Percentiles rank a stretch among this genome's conserved stretches.
Evolutionary conservation across 2,329 filamentous ascomycete genomes (phyloP).

Genomic region (Leptographium procerum): DNA sequence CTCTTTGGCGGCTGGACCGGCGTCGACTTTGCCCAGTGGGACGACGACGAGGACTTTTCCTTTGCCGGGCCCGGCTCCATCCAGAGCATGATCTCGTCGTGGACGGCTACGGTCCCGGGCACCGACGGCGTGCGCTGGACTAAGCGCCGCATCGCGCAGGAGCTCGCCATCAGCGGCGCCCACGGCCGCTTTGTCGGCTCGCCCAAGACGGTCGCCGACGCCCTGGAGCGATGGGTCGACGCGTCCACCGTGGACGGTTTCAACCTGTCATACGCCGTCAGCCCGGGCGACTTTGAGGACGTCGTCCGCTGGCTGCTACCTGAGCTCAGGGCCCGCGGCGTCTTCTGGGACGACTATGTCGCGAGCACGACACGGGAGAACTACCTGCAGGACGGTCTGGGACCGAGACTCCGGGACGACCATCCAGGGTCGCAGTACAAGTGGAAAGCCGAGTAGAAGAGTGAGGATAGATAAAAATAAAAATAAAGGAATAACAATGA

Average conservation of each 20-base stretch:
- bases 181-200: slow-evolving; percentile 44
- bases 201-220: slow-evolving; percentile 51
- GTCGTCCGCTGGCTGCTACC: slow-evolving; percentile 53
- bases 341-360: slow-evolving; percentile 39
- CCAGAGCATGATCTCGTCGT: slow-evolving; percentile 5
- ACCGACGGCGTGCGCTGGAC: slow-evolving; percentile 8
- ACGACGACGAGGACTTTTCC: slow-evolving; percentile 12
- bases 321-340: slow-evolving; percentile 44
- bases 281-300: slow-evolving; percentile 53
- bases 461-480: no score
- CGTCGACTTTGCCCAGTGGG: slow-evolving; percentile 14
- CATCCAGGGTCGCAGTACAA: slow-evolving; percentile 2
- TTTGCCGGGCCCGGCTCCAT: slow-evolving; percentile 4
- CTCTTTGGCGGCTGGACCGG: slow-evolving; percentile 5
- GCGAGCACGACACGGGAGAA: slow-evolving; percentile 1
- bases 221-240: slow-evolving; percentile 53
- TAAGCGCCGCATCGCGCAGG: slow-evolving; percentile 10
- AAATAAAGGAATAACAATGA: no score
- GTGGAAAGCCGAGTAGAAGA: neutral
- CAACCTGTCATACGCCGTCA: slow-evolving; percentile 40
- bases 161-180: slow-evolving; percentile 14
- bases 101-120: neutral
- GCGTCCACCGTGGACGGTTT: slow-evolving; percentile 66
- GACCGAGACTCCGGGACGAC: slow-evolving; percentile 2
- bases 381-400: slow-evolving; percentile 1